Base-by-base conservation (phyloP, 805 yeast genomes). In the Lachancea sp. region DNA sequence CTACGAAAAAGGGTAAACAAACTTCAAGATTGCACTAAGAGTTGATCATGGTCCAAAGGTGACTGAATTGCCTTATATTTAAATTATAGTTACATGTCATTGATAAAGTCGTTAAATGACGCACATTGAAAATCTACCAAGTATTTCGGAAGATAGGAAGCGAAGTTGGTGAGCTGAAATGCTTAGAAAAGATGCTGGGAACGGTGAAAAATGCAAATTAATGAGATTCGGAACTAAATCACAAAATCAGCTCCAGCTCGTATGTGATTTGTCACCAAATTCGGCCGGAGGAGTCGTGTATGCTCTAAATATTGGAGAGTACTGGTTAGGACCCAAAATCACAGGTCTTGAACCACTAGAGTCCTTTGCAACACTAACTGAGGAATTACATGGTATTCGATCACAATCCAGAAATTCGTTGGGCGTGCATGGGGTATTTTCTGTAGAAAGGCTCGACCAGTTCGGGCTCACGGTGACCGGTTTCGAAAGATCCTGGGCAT, bases 371-470 rank as follows among this genome's bases (percentile, higher is more conserved):
- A 3, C 34, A 8, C 17, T 22, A 8, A n/a, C 32, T 24, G 41
- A 15, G 3, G 33, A 12, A 7, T 34, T 24, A 7, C 26, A 19
- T 5, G 41, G 15, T 2, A 31, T 16, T 24, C 21, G 36, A 21
- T 17, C 25, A 18, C 31, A 38, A 20, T 26, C 24, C 19, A 34
- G 25, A 22, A 34, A 34, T 18, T 40, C 42, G 22, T 22, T 19
- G 8, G 42, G 42, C 18, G 42, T 40, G 38, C 38, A 29, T 5
- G 42, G 42, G 3, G 42, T 40, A 21, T 34, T 34, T n/a, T 40
- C 38, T 8, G 42, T 34, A 5, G 42, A 40, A 28, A 40, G 12
- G 23, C 37, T 40, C 9, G 42, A 34, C 34, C 38, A 34, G 21
- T 34, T 28, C 18, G 42, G 42, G 24, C 42, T 40, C 7, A 30